Percentiles rank a stretch among this genome's conserved stretches.
Evolutionary conservation across 2,329 filamentous ascomycete genomes (phyloP).

Genomic region (Colletotrichum musicola): DNA sequence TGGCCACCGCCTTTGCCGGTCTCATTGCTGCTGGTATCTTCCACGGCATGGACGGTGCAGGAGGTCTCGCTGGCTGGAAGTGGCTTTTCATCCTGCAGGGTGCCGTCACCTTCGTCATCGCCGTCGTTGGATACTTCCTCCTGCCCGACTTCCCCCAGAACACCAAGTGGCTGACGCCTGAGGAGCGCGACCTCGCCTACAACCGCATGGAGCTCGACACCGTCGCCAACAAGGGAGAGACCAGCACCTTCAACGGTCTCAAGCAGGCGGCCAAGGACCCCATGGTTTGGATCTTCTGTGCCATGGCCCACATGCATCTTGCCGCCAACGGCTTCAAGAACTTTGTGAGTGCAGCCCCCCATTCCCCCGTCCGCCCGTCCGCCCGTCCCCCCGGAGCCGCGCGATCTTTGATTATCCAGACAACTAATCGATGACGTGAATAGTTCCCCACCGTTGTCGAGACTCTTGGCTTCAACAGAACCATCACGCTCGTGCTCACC

Average conservation of each 20-base stretch:
- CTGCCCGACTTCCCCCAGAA: slow-evolving; percentile 42
- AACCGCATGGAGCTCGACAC: slow-evolving; percentile 45
- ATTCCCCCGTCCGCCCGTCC: too few species aligned
- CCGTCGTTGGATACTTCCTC: slow-evolving; percentile 39
- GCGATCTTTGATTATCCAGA: too few species aligned
- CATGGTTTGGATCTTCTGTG: slow-evolving; percentile 59
- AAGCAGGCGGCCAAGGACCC: slow-evolving; percentile 55
- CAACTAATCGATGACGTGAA: background rate
- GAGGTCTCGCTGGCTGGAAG: slow-evolving; percentile 54
- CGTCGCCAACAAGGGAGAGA: slow-evolving; percentile 42
- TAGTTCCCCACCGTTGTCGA: slow-evolving; percentile 57
- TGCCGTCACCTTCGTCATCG: slow-evolving; percentile 48
- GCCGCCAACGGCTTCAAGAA: slow-evolving; percentile 60
- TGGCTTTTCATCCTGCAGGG: slow-evolving; percentile 59
- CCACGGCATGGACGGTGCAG: slow-evolving; percentile 60
- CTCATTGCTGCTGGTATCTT: slow-evolving; percentile 75
- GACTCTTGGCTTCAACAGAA: slow-evolving; percentile 60
- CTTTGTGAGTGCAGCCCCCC: slow-evolving; percentile 43
- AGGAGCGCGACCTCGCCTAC: slow-evolving; percentile 41
- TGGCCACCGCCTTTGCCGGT: slow-evolving; percentile 77
- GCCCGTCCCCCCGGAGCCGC: too few species aligned
- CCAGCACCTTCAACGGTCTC: slow-evolving; percentile 43
- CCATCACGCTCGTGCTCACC: slow-evolving; percentile 63
- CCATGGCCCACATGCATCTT: slow-evolving; percentile 65
- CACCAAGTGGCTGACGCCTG: slow-evolving; percentile 42